Conservation (phyloP, 2,329 filamentous ascomycete genomes). For the Claviceps fusiformis region DNA sequence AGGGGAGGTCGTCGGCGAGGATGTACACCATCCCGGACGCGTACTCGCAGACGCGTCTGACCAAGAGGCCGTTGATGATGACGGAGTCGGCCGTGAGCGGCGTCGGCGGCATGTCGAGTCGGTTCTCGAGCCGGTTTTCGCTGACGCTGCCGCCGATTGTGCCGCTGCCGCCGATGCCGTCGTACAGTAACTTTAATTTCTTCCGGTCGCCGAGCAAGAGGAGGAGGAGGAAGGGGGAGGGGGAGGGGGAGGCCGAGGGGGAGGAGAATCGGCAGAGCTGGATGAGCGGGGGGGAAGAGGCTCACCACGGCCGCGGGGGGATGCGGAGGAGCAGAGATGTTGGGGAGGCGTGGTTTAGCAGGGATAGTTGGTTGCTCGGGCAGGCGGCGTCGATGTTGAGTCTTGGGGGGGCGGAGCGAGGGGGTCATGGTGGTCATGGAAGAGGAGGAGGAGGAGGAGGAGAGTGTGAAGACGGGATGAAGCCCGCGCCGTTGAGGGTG, state of each 20-base stretch:
- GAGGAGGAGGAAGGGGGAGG: neutral
- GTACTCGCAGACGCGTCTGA: constrained; percentile 16
- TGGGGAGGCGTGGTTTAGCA: constrained; percentile 13
- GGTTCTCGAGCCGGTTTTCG: constrained; percentile 17
- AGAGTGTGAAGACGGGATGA: constrained; percentile 1
- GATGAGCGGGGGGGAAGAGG: constrained; percentile 22
- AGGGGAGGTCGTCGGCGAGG: constrained; percentile 10
- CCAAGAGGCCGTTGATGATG: constrained; percentile 17
- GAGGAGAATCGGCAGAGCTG: neutral
- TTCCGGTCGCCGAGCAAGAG: constrained; percentile 11
- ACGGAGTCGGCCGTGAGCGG: constrained; percentile 5
- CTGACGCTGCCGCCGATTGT: constrained; percentile 15
- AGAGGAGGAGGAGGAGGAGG: neutral
- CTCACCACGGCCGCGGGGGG: neutral
- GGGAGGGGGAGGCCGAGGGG: neutral
- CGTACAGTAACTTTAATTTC: constrained; percentile 18
- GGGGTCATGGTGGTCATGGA: neutral
- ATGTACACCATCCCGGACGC: constrained; percentile 17
- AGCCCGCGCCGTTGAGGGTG: constrained; percentile 1
- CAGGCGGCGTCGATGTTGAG: constrained; percentile 24
- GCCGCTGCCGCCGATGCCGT: constrained; percentile 19
- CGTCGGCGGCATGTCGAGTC: constrained; percentile 8
- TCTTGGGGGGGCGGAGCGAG: constrained; percentile 15
- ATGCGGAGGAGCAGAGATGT: neutral
- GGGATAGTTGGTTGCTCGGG: constrained; percentile 21